Evolutionary conservation across 805 yeast species (phyloP), one percentile per base, ranked within the genome.

Genomic region (Starmerella bombi): DNA sequence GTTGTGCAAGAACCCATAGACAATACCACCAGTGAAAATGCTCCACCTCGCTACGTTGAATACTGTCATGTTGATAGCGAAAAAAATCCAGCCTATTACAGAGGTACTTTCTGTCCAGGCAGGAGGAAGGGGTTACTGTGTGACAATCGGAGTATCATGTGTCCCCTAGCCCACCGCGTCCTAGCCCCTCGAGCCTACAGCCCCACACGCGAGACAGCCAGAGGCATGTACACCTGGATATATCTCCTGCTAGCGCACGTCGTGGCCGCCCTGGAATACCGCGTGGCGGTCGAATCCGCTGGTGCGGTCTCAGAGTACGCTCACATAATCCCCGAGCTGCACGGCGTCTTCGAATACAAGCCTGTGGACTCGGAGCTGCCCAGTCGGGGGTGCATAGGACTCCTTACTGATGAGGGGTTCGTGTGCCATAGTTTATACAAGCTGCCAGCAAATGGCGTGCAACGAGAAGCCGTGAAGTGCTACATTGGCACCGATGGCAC

Each of bases 1-100:
- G 64, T 93, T 81, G 70, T 84, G 94, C 62, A 71, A 71, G 50
- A 84, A 81, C 54, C 98, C 98, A 66, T 82, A 83, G 47, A 74
- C 70, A 44, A 86, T 68, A 63, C 98, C 98, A 53, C 83, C 74
- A 40, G 81, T 88, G 52, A 88, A 72, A 41, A 93, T 79, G 52
- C 93, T 69, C 77, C 91, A 88, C 77, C 97, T 83, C 59, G 86
- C 74, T 58, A 52, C 56, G 55, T 52, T 52, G 49, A 43, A 50
- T 38, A 49, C 38, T 16, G 54, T 44, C 43, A 51, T 51, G 31
- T 35, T 49, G 48, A 36, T 41, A 36, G 33, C 22, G 32, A 22
- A 35, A 32, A 23, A 28, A 32, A 32, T 22, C 39, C 37, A 31
- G 44, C 45, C 42, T 39, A 39, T 41, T 23, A 41, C 39, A 31